Evolutionary conservation across 208 protist genomes (phyloP).

Genomic region (Balamuthia mandrillaris): DNA sequence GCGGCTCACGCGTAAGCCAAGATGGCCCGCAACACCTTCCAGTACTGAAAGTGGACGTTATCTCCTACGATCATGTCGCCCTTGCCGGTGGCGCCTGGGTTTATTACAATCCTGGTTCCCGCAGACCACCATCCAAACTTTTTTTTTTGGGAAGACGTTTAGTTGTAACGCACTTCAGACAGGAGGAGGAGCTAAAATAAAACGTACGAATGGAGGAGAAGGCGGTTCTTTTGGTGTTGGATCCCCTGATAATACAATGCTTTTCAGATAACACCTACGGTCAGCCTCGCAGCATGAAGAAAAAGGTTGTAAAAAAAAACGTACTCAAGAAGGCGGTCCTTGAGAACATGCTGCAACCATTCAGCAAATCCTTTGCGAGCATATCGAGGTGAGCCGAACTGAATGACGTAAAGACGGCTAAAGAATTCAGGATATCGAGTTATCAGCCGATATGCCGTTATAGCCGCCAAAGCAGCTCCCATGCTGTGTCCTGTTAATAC

Average conservation of each 20-base stretch:
- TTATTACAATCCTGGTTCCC: not conserved
- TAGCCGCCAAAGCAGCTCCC: not conserved
- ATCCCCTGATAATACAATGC: not conserved
- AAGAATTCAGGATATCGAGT: not conserved
- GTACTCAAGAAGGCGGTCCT: slow-evolving; percentile 16
- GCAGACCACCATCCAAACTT: slow-evolving; percentile 23
- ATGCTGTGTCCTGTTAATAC: slow-evolving; percentile 34
- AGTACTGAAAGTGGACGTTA: slow-evolving; percentile 23
- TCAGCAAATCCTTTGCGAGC: not conserved
- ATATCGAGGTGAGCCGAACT: not conserved
- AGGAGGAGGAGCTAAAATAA: not conserved
- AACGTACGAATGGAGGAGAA: slow-evolving; percentile 14
- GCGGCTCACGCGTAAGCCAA: slow-evolving; percentile 20
- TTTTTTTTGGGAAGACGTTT: too few relatives aligned
- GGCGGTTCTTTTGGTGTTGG: not conserved
- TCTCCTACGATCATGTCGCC: not conserved
- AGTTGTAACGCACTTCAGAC: not conserved
- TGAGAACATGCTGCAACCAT: slow-evolving; percentile 1
- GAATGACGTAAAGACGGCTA: slow-evolving; percentile 1
- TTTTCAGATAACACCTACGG: not conserved
- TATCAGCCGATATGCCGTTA: slow-evolving; percentile 3
- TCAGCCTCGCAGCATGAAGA: too few relatives aligned
- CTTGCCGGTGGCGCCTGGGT: not conserved
- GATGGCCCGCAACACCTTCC: not conserved
- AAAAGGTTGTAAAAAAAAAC: not conserved